A percentile compares a stretch with the other conserved stretches of the same genome.
Conservation (phyloP, 2,329 filamentous ascomycete genomes). For the Ophiostoma perfectum region DNA sequence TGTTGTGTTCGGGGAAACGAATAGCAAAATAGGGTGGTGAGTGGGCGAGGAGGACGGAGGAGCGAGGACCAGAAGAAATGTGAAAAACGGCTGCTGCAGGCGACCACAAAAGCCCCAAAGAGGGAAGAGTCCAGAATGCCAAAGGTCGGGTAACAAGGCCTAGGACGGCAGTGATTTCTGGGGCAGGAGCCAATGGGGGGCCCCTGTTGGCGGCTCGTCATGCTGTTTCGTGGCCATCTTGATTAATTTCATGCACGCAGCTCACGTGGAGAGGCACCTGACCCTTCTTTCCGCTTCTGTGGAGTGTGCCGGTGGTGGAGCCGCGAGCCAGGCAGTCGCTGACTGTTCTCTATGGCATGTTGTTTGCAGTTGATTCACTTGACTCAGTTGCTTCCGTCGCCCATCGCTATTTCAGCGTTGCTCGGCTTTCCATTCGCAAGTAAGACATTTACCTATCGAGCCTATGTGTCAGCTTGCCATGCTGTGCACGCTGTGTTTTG, state of each 20-base stretch:
- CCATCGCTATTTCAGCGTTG: background rate
- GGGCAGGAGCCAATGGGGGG: constrained; percentile 9
- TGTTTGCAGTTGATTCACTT: constrained; percentile 1
- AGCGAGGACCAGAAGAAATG: constrained; percentile 13
- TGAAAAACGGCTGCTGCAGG: constrained; percentile 21
- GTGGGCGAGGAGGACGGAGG: background rate
- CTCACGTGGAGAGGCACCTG: background rate
- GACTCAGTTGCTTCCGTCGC: constrained; percentile 8
- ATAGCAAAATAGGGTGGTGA: background rate
- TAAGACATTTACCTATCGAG: background rate
- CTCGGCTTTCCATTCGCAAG: background rate
- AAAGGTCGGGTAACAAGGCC: constrained; percentile 19
- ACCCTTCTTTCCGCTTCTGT: constrained; percentile 1
- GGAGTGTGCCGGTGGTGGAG: constrained; percentile 4
- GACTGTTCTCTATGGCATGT: background rate
- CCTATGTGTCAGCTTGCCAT: too few species aligned
- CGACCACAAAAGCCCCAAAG: constrained; percentile 18
- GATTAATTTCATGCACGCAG: background rate
- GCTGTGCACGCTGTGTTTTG: too few species aligned
- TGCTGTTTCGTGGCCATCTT: background rate
- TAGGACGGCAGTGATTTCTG: constrained; percentile 10
- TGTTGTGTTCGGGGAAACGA: constrained; percentile 13
- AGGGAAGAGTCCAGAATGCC: constrained; percentile 20
- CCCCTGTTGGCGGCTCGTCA: background rate
- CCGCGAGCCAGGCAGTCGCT: background rate